A percentile compares a stretch with the other conserved stretches of the same genome.
These are phyloP conservation scores for Jackrogersella minutella DNA, from an alignment of 495 filamentous ascomycete species.

Conservation along the genomic window DNA sequence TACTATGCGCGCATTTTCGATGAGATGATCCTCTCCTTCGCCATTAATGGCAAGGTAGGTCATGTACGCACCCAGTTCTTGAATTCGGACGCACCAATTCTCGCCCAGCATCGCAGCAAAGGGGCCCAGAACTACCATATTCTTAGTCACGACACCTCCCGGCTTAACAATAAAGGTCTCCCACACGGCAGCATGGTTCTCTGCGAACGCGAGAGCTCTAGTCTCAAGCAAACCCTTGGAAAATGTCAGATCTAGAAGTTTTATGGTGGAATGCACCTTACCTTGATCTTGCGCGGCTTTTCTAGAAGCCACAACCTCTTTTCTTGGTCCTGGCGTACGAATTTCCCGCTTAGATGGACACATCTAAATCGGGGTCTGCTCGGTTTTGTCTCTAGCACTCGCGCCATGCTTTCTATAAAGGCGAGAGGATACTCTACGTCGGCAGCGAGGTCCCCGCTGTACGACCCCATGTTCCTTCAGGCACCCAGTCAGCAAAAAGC, in stretches of 20 bases:
- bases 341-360: constrained; percentile 39
- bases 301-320: constrained; percentile 32
- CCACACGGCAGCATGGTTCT: constrained; percentile 10
- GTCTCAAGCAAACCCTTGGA: constrained; percentile 17
- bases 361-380: constrained; percentile 38
- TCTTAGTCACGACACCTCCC: constrained; percentile 9
- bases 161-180: constrained; percentile 16
- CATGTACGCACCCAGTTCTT: constrained; percentile 30
- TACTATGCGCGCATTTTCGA: constrained; percentile 26
- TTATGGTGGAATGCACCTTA: not conserved
- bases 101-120: constrained; percentile 7
- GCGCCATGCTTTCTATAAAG: constrained; percentile 22
- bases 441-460: constrained; percentile 17
- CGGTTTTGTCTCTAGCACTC: constrained; percentile 11
- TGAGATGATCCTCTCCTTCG: constrained; percentile 12
- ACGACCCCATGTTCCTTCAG: constrained; percentile 33
- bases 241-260: not conserved
- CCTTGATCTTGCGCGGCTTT: constrained; percentile 34
- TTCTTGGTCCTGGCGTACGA: constrained; percentile 28
- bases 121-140: not conserved
- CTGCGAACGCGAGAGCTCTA: constrained; percentile 14
- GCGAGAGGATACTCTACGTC: constrained; percentile 32
- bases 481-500: not conserved
- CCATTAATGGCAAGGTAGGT: constrained; percentile 20
- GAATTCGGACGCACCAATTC: constrained; percentile 9